Base-by-base conservation (phyloP, 1,284 basidiomycete species). In the Microbotryum scabiosae region DNA sequence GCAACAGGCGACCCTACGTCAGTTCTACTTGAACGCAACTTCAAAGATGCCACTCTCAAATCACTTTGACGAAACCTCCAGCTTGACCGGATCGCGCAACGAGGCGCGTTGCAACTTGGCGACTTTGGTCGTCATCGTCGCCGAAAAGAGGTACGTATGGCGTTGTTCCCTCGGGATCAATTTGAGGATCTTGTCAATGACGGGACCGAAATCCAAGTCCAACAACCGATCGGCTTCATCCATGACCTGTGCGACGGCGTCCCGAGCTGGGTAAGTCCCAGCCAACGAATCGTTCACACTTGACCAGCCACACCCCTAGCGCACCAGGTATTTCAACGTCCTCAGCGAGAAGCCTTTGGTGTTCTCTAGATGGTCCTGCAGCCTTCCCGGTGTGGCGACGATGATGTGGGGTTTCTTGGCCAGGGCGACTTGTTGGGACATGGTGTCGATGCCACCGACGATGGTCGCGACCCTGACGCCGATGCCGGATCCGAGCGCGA, bases 91-190 rank as follows among this genome's bases (percentile, higher is more conserved):
- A 74, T 96, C 96, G 57, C 84, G 84, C 71, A 98, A 79, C 79
- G 88, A 91, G n/a, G 96, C 94, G 59, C 96, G 80, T 75, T 98
- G 94, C 9, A 99, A 80, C 76, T 98, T 97, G 26, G 90, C 92
- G 12, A 99, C 92, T 76, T 97, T 98, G 25, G 91, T 96, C 3
- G 94, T 97, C 93, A 99, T 98, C n/a, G 96, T 99, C 1, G 96
- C 96, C 18, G 92, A 96, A 79, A 96, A 99, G 2, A 99, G 82
- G 75, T 93, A 97, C 0, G 96, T 99, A 43, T 86, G 88, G 23
- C 96, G 83, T 32, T 64, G 57, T 72, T 98, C 93, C 72, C 86
- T 88, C 21, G 96, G 96, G 66, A 98, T 88, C 49, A 89, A 84
- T 77, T 96, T 96, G 50, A 99, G 80, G 65, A 99, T 91, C 78